phyloP scores from a whole-genome alignment of 345 rosid species.

The Euphorbia peplus region DNA sequence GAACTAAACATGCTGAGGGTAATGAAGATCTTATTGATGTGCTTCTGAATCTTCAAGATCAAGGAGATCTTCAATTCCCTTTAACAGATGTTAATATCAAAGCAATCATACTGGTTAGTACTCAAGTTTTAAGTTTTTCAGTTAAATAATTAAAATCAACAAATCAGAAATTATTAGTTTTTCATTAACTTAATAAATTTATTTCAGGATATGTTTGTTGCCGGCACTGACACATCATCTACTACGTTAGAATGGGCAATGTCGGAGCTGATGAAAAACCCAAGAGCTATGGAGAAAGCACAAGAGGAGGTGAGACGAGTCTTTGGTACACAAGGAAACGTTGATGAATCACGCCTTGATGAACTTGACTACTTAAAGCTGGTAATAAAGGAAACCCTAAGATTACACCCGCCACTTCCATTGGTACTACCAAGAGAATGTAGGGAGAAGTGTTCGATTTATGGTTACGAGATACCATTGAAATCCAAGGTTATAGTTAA shows the following conservation, averaged over 20 bases:
- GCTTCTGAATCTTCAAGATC: neutral
- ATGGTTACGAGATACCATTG: neutral
- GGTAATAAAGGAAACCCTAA: constrained; percentile 8
- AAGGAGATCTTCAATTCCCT: neutral
- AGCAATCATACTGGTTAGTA: constrained; percentile 1
- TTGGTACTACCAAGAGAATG: constrained; percentile 13
- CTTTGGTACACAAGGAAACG: neutral
- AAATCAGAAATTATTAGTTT: no score
- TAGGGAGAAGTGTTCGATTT: constrained; percentile 4
- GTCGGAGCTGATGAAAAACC: constrained; percentile 13
- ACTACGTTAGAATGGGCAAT: constrained; percentile 8
- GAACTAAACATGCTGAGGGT: neutral
- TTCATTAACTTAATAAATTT: neutral
- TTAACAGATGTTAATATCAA: neutral
- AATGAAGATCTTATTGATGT: neutral
- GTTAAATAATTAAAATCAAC: no score
- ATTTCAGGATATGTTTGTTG: constrained; percentile 4
- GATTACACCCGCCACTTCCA: constrained; percentile 18
- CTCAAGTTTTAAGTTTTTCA: no score
- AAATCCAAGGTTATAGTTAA: constrained; percentile 11
- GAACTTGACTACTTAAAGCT: constrained; percentile 7
- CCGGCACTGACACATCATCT: neutral
- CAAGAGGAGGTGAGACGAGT: constrained; percentile 4
- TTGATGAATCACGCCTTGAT: neutral
- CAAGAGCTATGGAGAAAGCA: constrained; percentile 13